These are phyloP conservation scores for Drosera spatulata DNA, from an alignment of 179 eudicot species.

Conservation along the genomic window DNA sequence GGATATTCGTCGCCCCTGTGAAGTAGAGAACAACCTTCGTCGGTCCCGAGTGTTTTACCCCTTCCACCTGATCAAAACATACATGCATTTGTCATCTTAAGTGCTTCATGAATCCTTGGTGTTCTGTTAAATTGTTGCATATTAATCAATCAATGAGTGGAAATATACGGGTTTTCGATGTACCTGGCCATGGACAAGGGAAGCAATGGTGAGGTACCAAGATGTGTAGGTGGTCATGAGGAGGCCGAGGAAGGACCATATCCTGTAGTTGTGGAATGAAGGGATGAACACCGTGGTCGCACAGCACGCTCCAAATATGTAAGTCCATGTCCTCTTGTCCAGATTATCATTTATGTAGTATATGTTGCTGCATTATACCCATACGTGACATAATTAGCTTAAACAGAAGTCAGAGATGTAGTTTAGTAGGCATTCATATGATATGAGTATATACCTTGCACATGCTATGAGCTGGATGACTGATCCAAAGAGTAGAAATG, in stretches of 20 bases:
- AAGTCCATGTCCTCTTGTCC: too few species aligned
- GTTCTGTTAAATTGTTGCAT: not conserved
- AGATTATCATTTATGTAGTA: slow-evolving; percentile 41
- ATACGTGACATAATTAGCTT: not conserved
- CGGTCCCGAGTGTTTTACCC: slow-evolving; percentile 32
- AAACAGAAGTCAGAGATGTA: not conserved
- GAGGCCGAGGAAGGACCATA: not conserved
- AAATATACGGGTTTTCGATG: too few species aligned
- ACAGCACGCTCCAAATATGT: too few species aligned
- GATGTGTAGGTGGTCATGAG: slow-evolving; percentile 44
- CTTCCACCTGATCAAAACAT: slow-evolving; percentile 19
- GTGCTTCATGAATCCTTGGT: too few species aligned
- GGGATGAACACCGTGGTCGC: too few species aligned
- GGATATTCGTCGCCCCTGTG: slow-evolving; percentile 44
- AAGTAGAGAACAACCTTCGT: slow-evolving; percentile 30
- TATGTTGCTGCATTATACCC: slow-evolving; percentile 27
- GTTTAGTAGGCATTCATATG: not conserved
- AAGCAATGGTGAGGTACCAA: slow-evolving; percentile 39
- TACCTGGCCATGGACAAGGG: slow-evolving; percentile 40
- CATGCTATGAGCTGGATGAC: slow-evolving; percentile 49
- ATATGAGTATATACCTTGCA: slow-evolving; percentile 21
- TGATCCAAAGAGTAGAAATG: slow-evolving; percentile 46
- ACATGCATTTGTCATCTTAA: too few species aligned
- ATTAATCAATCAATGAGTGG: not conserved
- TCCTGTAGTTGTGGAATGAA: too few species aligned